Conservation (phyloP, 352 stramenopile species). For the Thraustochytrium striatum region DNA sequence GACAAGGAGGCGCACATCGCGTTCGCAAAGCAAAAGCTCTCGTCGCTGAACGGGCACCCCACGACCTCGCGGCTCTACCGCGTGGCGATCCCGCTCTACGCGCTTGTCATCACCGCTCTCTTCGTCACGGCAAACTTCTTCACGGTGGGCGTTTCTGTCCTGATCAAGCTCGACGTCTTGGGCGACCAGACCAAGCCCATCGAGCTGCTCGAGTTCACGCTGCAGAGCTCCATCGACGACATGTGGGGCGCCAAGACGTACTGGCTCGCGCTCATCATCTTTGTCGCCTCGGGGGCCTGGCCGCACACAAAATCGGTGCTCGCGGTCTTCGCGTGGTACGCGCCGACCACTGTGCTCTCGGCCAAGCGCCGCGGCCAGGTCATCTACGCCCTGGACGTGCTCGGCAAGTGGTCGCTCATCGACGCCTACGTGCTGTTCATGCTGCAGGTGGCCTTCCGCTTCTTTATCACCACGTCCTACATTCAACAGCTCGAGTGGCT, state of each 20-base stretch:
- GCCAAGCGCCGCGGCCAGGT: conserved; percentile 8
- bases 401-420: conserved; percentile 56
- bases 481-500: neutral
- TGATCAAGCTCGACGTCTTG: conserved; percentile 38
- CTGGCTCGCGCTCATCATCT: conserved; percentile 51
- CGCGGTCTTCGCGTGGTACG: conserved; percentile 50
- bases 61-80: neutral
- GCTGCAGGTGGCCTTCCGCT: conserved; percentile 51
- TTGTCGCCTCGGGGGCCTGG: conserved; percentile 52
- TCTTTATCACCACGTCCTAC: conserved; percentile 48
- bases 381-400: conserved; percentile 49
- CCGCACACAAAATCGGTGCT: conserved; percentile 53
- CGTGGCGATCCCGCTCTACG: neutral
- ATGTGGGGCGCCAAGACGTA: conserved; percentile 56
- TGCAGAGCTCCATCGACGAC: conserved; percentile 52
- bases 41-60: neutral
- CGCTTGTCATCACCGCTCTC: neutral
- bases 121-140: neutral
- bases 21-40: neutral
- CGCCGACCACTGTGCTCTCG: conserved; percentile 48
- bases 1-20: neutral
- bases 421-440: conserved; percentile 55
- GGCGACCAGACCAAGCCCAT: conserved; percentile 4
- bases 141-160: conserved; percentile 30
- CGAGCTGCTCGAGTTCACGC: conserved; percentile 51